A percentile compares a stretch with the other conserved stretches of the same genome.
These are phyloP conservation scores for Neoboletus subvelutipes DNA, from an alignment of 768 basidiomycete genomes.

Conservation along the genomic window DNA sequence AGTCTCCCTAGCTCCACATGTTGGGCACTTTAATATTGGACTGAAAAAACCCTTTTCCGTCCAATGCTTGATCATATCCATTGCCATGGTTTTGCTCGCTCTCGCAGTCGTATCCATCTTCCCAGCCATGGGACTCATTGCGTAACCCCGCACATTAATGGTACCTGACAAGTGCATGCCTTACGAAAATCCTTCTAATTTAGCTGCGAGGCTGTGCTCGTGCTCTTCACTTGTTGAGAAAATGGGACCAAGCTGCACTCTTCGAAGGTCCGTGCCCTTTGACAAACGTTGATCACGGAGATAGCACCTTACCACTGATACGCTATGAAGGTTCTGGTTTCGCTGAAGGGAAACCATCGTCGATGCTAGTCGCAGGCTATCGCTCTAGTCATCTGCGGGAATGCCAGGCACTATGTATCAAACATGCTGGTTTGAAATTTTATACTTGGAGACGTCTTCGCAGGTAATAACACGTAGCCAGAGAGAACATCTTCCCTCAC, in stretches of 20 bases:
- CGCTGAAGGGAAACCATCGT: not conserved
- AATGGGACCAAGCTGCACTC: not conserved
- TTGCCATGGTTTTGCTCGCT: not conserved
- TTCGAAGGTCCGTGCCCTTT: not conserved
- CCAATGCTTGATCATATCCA: not conserved
- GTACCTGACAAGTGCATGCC: no score
- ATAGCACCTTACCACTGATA: not conserved
- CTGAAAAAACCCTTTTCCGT: not conserved
- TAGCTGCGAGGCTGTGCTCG: not conserved
- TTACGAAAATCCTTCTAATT: no score
- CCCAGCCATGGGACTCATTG: not conserved
- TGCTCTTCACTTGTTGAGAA: no score
- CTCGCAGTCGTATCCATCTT: not conserved
- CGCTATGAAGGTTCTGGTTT: not conserved
- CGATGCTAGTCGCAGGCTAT: not conserved
- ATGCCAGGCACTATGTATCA: not conserved
- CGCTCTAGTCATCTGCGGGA: not conserved
- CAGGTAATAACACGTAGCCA: not conserved
- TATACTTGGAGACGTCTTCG: not conserved
- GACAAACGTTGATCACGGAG: not conserved
- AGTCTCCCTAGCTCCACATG: not conserved
- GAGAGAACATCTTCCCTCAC: not conserved
- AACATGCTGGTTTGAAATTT: not conserved
- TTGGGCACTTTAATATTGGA: not conserved
- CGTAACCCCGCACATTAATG: no score